Base-by-base conservation (phyloP, 176 grass and related monocot genomes). In the Panicum miliaceum region DNA sequence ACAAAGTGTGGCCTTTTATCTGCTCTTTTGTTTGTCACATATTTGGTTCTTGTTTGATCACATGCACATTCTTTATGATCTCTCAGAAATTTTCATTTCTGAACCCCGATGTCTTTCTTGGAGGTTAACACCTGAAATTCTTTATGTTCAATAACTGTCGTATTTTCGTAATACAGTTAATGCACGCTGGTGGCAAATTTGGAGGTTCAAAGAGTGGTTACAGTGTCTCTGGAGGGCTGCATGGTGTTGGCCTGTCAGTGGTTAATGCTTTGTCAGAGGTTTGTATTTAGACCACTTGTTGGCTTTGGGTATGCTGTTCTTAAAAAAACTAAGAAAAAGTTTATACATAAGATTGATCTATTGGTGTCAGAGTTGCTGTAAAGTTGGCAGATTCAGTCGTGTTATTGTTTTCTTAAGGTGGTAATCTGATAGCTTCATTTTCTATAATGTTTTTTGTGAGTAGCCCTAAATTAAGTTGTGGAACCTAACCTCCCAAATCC, bases 201-300 rank as follows among this genome's bases (percentile, higher is more conserved):
- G 96, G 96, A 85, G 96, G 96, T 70, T 88, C 87, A 86, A 98
- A 92, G 64, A 95, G 93, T 85, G 88, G 96, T 41, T 98, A 99
- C 63, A 96, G 73, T 90, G 93, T 99, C 77, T 93, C 96, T 61
- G 96, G 96, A 71, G 96, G 96, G 64, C 63, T 98, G 62, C 93
- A 98, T 83, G 96, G 96, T 85, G 96, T 98, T 83, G 96, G 96
- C 10, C 80, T 99, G 45, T 96, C 93, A 81, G 96, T 99, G 83
- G 96, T 99, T 77, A 99, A 99, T 90, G 96, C 96, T 86, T 94
- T 99, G 66, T 99, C 96, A 75, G 93, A 99, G 96, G 96, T 94
- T 85, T 76, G 70, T 82, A 62, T 82, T 87, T 88, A 84, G 36
- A 71, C 68, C 73, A 57, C 50, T 64, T 76, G 70, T 27, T 78